Evolutionary conservation across 148 eudicot genomes (phyloP).

Genomic region (Rhododendron ovatum): DNA sequence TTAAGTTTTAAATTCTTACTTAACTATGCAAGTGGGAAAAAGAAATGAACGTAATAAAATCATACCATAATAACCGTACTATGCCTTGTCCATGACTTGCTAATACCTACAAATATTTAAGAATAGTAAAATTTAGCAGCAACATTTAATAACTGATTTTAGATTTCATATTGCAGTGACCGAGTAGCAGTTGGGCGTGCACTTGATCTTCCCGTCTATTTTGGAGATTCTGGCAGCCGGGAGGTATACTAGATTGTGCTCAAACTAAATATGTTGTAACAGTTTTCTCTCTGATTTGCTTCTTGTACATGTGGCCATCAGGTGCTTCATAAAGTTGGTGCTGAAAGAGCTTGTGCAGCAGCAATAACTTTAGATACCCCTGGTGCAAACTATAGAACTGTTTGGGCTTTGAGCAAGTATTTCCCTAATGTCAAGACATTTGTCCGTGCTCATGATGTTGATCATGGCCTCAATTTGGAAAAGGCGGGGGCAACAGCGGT

Average conservation of each 20-base stretch:
- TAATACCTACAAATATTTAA: not conserved
- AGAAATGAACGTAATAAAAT: not conserved
- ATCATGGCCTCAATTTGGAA: slow-evolving; percentile 97
- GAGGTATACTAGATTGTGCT: slow-evolving; percentile 55
- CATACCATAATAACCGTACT: not conserved
- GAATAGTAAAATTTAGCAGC: not conserved
- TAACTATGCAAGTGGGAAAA: not conserved
- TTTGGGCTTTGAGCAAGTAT: slow-evolving; percentile 96
- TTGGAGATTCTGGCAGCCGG: slow-evolving; percentile 99
- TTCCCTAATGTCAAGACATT: slow-evolving; percentile 94
- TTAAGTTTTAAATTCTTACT: not conserved
- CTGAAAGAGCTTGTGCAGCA: slow-evolving; percentile 95
- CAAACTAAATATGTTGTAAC: slow-evolving; percentile 3
- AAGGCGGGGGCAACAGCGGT: slow-evolving; percentile 99
- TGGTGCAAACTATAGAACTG: slow-evolving; percentile 98
- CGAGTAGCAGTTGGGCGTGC: slow-evolving; percentile 95
- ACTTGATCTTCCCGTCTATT: slow-evolving; percentile 97
- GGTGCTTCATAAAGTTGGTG: slow-evolving; percentile 99
- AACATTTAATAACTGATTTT: not conserved
- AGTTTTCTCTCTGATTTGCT: slow-evolving; percentile 20
- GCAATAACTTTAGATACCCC: slow-evolving; percentile 91
- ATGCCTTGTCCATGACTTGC: not conserved
- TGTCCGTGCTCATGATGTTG: slow-evolving; percentile 99
- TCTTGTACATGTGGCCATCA: slow-evolving; percentile 22
- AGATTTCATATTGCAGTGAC: slow-evolving; percentile 46